These are phyloP conservation scores for Lathyrus oleraceus DNA, from an alignment of 306 rosid genomes.

Conservation along the genomic window DNA sequence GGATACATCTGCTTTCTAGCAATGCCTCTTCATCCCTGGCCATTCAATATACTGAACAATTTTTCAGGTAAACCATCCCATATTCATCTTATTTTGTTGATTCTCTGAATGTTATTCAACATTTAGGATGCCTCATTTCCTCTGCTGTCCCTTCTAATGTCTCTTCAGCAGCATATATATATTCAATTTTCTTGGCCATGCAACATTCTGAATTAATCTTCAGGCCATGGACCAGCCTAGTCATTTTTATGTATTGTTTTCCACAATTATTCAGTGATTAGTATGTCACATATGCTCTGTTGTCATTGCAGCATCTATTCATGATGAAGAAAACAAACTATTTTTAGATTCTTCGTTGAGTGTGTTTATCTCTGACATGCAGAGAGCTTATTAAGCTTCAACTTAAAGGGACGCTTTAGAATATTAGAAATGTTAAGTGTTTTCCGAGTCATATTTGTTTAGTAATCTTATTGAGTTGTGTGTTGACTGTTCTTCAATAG, in stretches of 20 bases:
- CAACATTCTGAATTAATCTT: constrained; percentile 10
- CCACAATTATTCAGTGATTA: neutral
- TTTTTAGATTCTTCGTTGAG: too few species aligned
- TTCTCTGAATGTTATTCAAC: neutral
- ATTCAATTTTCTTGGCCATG: constrained; percentile 20
- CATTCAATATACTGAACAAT: neutral
- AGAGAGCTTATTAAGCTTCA: neutral
- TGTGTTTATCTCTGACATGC: too few species aligned
- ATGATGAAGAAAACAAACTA: constrained; percentile 17
- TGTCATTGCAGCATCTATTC: constrained; percentile 9
- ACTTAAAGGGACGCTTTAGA: neutral
- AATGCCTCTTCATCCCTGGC: neutral
- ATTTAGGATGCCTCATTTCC: neutral
- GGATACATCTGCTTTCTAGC: neutral
- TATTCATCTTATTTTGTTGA: neutral
- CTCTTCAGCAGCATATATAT: neutral
- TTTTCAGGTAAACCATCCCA: neutral
- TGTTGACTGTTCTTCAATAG: neutral
- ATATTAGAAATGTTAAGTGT: neutral
- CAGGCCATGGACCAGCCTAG: constrained; percentile 1
- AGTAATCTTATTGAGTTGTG: neutral
- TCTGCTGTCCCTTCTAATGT: neutral
- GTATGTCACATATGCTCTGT: neutral
- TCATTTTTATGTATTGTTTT: constrained; percentile 3
- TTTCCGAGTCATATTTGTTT: neutral